Base-by-base conservation (phyloP, 305 asterid genomes). In the Solanum hybrid region DNA sequence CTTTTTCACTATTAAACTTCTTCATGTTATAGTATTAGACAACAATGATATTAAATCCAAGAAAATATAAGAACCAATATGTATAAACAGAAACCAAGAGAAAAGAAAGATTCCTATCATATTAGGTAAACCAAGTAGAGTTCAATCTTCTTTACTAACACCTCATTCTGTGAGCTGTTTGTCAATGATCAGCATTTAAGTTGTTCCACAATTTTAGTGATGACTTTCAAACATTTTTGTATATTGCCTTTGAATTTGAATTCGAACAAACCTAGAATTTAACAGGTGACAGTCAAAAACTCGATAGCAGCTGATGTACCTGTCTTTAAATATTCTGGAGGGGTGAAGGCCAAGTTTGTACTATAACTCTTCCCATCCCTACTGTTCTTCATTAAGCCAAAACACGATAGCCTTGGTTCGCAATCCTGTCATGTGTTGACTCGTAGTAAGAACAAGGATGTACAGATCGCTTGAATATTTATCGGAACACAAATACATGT, bases 331-430 rank as follows among this genome's bases (percentile, higher is more conserved):
- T 91, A 92, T 90, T 93, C 95, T 6, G 94, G 94, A 35, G 95
- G 95, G 34, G 93, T 91, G 89, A 93, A 93, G 76, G 94, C 93
- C 89, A 92, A 88, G 89, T 93, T 92, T 86, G 95, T 91, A 90
- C 94, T 92, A 66, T 93, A 93, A 85, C 94, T 93, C 87, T 93
- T 93, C 32, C 93, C 95, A 86, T 92, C 95, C 89, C 92, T 89
- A 91, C 93, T 93, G 81, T 93, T 93, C 91, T 93, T 93, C 94
- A 93, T 92, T 79, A 92, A 90, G 77, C 95, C 95, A 92, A 93
- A 93, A 82, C 93, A 93, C 14, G 95, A 93, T 81, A 92, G 93
- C 92, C 92, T 90, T 38, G 94, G 95, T 89, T 93, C 90, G 8
- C 92, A 90, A 37, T 92, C 93, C 95, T 92, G 93, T 87, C 73